Conservation (phyloP, 371 early-diverging fungal genomes). For the Blakeslea trispora region DNA sequence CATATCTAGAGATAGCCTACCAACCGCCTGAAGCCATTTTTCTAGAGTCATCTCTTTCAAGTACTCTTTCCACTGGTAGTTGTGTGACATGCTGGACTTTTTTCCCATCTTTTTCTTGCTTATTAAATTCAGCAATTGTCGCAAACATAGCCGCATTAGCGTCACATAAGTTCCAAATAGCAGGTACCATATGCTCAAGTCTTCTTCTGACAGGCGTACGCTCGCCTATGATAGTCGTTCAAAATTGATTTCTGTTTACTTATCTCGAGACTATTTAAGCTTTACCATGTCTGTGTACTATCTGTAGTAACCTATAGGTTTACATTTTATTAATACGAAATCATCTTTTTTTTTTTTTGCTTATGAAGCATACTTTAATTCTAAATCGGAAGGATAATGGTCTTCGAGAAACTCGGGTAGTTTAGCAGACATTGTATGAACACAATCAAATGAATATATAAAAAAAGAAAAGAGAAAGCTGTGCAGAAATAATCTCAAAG, state of each 20-base stretch:
- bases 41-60: constrained; percentile 30
- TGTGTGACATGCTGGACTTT: constrained; percentile 1
- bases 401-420: constrained; percentile 28
- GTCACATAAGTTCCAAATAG: constrained; percentile 58
- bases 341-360: not conserved
- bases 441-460: not conserved
- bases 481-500: not conserved
- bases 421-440: constrained; percentile 25
- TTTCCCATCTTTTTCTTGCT: constrained; percentile 4
- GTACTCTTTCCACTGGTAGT: constrained; percentile 34
- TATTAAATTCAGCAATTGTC: constrained; percentile 41
- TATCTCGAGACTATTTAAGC: no score
- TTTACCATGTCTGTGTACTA: constrained; percentile 63
- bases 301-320: constrained; percentile 41
- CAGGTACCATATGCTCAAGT: constrained; percentile 42
- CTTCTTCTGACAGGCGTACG: constrained; percentile 56
- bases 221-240: constrained; percentile 35
- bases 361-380: constrained; percentile 23
- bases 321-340: constrained; percentile 3
- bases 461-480: not conserved
- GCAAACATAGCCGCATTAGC: constrained; percentile 49
- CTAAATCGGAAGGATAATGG: constrained; percentile 31
- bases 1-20: constrained; percentile 19
- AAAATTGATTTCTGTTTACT: not conserved
- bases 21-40: constrained; percentile 35